Conservation (phyloP, 345 rosid species). For the Populus tremula region DNA sequence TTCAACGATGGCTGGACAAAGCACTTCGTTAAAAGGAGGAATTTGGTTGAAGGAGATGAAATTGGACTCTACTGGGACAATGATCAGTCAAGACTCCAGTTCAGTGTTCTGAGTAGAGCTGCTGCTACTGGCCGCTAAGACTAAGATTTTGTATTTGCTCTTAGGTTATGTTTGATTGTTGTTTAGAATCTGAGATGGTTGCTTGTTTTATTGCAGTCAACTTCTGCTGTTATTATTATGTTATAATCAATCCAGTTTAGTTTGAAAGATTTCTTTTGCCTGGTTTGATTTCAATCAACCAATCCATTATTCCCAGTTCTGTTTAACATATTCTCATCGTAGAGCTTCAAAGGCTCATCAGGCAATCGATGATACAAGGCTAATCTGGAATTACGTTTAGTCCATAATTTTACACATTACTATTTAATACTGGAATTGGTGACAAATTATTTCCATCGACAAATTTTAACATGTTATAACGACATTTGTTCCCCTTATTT, state of each 20-base stretch:
- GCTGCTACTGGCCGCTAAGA: neutral
- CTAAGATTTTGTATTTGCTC: neutral
- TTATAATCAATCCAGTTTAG: neutral
- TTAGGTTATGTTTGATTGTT: neutral
- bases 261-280: neutral
- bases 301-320: neutral
- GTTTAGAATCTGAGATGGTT: neutral
- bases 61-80: neutral
- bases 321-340: too few species aligned
- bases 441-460: too few species aligned
- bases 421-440: too few species aligned
- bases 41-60: neutral
- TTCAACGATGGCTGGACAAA: neutral
- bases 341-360: too few species aligned
- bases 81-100: neutral
- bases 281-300: neutral
- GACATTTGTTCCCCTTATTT: too few species aligned
- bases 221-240: too few species aligned
- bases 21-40: neutral
- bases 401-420: too few species aligned
- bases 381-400: too few species aligned
- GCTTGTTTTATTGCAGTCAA: neutral
- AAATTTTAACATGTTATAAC: too few species aligned
- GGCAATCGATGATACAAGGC: too few species aligned
- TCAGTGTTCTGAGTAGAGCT: neutral